Percentiles rank a stretch among this genome's conserved stretches.
Conservation (phyloP, 2,329 filamentous ascomycete species). For the Pseudogymnoascus sp. region DNA sequence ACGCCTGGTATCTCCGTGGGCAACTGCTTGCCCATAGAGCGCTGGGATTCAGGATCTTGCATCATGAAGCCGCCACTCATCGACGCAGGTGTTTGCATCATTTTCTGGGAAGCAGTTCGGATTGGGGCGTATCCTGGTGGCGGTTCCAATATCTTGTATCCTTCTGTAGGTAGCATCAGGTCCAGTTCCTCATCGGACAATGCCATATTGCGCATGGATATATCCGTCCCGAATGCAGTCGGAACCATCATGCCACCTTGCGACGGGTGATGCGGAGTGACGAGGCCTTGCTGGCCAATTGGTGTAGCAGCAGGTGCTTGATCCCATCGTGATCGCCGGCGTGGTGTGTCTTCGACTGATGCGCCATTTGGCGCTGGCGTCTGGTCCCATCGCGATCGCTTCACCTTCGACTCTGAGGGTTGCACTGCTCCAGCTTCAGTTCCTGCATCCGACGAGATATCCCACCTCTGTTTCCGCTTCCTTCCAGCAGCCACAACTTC, state of each 20-base stretch:
- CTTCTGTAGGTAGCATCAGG: slow-evolving; percentile 79
- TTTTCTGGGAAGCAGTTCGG: slow-evolving; percentile 66
- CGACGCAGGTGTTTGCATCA: slow-evolving; percentile 64
- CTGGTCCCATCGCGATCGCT: slow-evolving; percentile 80
- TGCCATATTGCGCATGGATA: slow-evolving; percentile 69
- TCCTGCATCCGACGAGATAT: slow-evolving; percentile 57
- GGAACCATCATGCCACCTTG: slow-evolving; percentile 47
- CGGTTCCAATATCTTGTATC: slow-evolving; percentile 85
- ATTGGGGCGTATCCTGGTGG: slow-evolving; percentile 88
- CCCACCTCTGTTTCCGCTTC: slow-evolving; percentile 95
- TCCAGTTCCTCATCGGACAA: slow-evolving; percentile 93
- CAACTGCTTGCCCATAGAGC: slow-evolving; percentile 79
- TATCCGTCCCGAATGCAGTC: slow-evolving; percentile 71
- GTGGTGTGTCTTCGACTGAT: slow-evolving; percentile 50
- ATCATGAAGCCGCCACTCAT: slow-evolving; percentile 82
- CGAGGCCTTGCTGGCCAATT: slow-evolving; percentile 64
- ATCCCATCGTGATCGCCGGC: slow-evolving; percentile 84
- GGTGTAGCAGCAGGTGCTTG: slow-evolving; percentile 78
- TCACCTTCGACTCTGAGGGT: slow-evolving; percentile 48
- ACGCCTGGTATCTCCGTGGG: slow-evolving; percentile 94
- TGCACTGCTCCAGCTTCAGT: slow-evolving; percentile 45
- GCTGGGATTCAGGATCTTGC: slow-evolving; percentile 83
- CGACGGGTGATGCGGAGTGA: slow-evolving; percentile 69
- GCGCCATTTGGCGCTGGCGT: slow-evolving; percentile 50
- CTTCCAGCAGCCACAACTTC: slow-evolving; percentile 55